Evolutionary conservation across 139 green algal species (phyloP), one percentile per base, ranked within the genome.

Genomic region (Parachlorella kessleri): DNA sequence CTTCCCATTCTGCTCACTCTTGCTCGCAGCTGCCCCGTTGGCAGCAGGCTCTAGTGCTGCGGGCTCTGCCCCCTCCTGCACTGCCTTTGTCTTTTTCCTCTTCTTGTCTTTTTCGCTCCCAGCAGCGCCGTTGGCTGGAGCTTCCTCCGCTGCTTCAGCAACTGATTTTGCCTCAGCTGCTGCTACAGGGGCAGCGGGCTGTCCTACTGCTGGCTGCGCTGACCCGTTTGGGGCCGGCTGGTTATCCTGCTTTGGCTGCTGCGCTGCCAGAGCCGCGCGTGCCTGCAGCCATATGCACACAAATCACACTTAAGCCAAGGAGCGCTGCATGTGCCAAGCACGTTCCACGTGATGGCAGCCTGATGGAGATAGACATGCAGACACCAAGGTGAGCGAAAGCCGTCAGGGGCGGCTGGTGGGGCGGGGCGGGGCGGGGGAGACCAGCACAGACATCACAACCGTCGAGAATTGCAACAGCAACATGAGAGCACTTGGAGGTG

Each of bases 231-330:
- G 40, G 39, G 26, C 53, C 48, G 68, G 55, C 33, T 28, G 33
- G 9, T n/a, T 55, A 37, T 70, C 39, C 73, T 72, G 38, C n/a
- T 37, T 39, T 30, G 67, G 42, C 35, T 82, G 75, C 67, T 78
- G 72, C 30, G 72, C 85, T 14, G 77, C 85, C n/a, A 86, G 80
- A 24, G 87, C 87, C 7, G 87, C 87, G 33, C 79, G 72, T 3
- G 83, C 83, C 35, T 86, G 71, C 36, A 68, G 30, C 1, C 0
- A 55, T 35, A 33, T 37, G 28, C 32, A 69, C 37, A 28, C 18
- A 36, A 55, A 18, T 71, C 18, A 71, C 28, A 32, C 8, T 71
- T 39, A 9, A 39, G 26, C 14, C 14, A 18, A 59, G 6, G 39
- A 55, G 66, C 36, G 10, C 8, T 69, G 30, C 30, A n/a, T n/a